Evolutionary conservation across 306 rosid species (phyloP).

Genomic region (Sicyos baderoa): DNA sequence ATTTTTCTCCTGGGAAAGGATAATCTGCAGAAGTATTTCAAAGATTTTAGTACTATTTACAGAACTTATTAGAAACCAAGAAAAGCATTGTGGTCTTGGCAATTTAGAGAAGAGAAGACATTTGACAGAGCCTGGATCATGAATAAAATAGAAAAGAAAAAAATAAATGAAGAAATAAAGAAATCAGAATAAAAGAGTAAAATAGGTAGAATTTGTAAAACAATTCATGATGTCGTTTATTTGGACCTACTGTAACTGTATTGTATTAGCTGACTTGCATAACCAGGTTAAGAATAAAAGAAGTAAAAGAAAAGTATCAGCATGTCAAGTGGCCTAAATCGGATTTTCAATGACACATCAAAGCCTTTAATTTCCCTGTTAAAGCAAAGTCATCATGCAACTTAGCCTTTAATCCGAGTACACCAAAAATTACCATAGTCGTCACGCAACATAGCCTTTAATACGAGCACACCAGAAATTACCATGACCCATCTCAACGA

Average conservation of each 20-base stretch:
- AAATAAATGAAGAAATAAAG: background rate
- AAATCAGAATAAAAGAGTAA: background rate
- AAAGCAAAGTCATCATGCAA: no score
- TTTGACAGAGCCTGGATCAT: background rate
- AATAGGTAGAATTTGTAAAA: background rate
- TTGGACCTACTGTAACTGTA: background rate
- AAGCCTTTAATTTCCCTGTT: no score
- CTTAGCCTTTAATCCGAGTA: no score
- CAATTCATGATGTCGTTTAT: background rate
- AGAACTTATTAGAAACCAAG: background rate
- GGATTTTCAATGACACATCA: no score
- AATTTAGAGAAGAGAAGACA: background rate
- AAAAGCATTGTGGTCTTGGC: background rate
- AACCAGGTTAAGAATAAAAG: no score
- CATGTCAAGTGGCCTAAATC: background rate
- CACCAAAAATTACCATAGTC: no score
- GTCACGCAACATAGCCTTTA: no score
- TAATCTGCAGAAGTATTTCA: slow-evolving; percentile 34
- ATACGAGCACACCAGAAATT: no score
- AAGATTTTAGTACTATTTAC: background rate
- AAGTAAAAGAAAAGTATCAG: background rate
- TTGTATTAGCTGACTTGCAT: no score
- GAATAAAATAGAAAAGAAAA: background rate
- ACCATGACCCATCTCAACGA: no score
- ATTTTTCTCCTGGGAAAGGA: slow-evolving; percentile 59